Evolutionary conservation across 1,139 yeast species (phyloP), one percentile per base, ranked within the genome.

Genomic region (Pichia kudriavzevii): DNA sequence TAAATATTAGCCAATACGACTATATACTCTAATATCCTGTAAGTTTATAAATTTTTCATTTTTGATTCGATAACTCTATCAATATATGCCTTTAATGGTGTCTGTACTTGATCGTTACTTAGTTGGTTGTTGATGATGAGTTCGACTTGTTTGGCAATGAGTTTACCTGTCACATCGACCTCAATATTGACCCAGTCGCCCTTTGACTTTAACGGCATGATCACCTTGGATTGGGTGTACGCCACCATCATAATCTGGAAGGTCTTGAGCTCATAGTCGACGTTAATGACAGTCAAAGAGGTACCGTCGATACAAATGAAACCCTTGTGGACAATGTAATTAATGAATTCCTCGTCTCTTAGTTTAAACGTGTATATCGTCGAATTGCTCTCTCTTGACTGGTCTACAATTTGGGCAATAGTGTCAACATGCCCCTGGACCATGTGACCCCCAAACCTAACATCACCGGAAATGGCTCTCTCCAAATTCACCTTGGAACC

Each of bases 371-470:
- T 81, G 53, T 76, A 80, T 3, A 79, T 66, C 24, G 87, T 64
- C 2, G 97, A 81, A 58, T 87, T 83, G 3, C 82, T 93, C 52
- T 88, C 97, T 0, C 71, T 61, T 7, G 46, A 60, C 22, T 62
- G 66, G 2, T 60, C 56, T 1, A 70, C 69, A 26, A 93, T 81
- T 22, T 61, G 60, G 4, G 95, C 96, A 21, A 79, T 68, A 0
- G 96, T 84, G 55, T 91, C 98, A 22, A 93, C 88, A 61, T 91
- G 99, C 11, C 98, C 99, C 52, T 91, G 98, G 2, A 91, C 98
- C 43, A 88, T 76, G 59, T 91, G 99, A 1, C 99, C 98, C 19
- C 99, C 98, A 52, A 88, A 75, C 44, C 98, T 67, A 10, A 79
- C 87, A 35, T 83, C 87, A 4, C 69, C 83, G 47, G 53, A 72